Percentiles rank a stretch among this genome's conserved stretches.
These are phyloP conservation scores for Peziza echinospora DNA, from an alignment of 495 filamentous ascomycete genomes.

Conservation along the genomic window DNA sequence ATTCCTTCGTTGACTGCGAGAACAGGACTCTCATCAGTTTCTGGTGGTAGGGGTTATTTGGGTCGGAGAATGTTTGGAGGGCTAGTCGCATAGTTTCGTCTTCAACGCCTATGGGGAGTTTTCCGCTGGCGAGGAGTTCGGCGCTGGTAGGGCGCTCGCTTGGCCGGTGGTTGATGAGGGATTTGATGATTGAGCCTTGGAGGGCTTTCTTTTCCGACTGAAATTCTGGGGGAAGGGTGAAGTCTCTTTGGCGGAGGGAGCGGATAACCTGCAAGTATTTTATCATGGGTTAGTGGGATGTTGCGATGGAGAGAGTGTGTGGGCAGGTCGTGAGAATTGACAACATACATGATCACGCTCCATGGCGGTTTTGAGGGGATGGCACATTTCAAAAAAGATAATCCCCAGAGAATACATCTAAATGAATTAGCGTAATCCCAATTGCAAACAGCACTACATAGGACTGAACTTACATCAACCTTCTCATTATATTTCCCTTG, in stretches of 20 bases:
- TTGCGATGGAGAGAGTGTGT: background rate
- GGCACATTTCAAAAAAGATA: constrained; percentile 97
- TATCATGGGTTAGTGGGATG: too few relatives aligned
- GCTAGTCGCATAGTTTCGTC: constrained; percentile 71
- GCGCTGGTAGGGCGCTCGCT: constrained; percentile 62
- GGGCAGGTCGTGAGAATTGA: background rate
- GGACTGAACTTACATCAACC: constrained; percentile 48
- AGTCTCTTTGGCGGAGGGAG: constrained; percentile 43
- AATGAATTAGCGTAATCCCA: background rate
- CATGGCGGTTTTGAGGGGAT: constrained; percentile 62
- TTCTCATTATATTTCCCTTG: constrained; percentile 70
- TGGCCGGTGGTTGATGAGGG: constrained; percentile 59
- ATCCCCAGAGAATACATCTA: constrained; percentile 93
- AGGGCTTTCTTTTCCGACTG: constrained; percentile 48
- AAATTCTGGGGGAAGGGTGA: constrained; percentile 52
- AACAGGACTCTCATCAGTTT: constrained; percentile 76
- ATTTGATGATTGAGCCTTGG: constrained; percentile 55
- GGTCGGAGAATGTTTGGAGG: constrained; percentile 57
- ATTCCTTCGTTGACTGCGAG: constrained; percentile 44
- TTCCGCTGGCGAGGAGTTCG: constrained; percentile 69
- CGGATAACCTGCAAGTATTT: constrained; percentile 27
- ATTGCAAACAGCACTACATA: constrained; percentile 5
- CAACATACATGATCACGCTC: constrained; percentile 49
- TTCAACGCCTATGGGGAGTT: constrained; percentile 74
- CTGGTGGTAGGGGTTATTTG: constrained; percentile 67